Base-by-base conservation (phyloP, 2,329 filamentous ascomycete genomes). In the Aspergillus proliferans region DNA sequence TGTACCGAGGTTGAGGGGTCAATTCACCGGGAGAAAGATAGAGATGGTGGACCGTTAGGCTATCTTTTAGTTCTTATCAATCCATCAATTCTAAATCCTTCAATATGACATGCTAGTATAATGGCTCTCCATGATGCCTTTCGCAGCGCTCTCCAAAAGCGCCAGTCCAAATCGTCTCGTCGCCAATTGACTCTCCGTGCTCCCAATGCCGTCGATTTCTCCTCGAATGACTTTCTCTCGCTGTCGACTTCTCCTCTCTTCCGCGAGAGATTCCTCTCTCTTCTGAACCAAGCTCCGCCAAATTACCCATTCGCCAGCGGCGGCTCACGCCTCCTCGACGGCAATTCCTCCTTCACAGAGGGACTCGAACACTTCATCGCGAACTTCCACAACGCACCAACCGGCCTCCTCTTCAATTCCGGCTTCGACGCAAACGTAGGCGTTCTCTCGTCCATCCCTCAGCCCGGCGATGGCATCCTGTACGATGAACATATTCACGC, bases 401-500 rank as follows among this genome's bases (percentile, higher is more conserved):
- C 72, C 1, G 83, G 76, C 0, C 66, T 87, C 0, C 64, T 88
- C 0, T 80, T 84, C 57, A 81, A 82, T 52, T 85, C 83, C 0
- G 84, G 83, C 0, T 84, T 80, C 49, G 83, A 86, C 53, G 84
- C 83, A 14, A 87, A 87, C 57, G 74, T 79, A 0, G 83, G 82
- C 0, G 70, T 86, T 1, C 77, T 86, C n/a, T 70, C 76, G 2
- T 80, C 77, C 47, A 71, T 83, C 1, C 81, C 83, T 1, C 82
- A 82, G 53, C 71, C 69, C 0, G 80, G 77, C 0, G 84, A 87
- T 62, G 58, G 78, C 1, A 75, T 93, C 19, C 63, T 93, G 0
- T 85, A 87, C 56, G 88, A 92, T 59, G 85, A 86, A 62, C 73
- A 86, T 28, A 82, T 92, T 12, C 88, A 92, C 57, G 88, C 88